Evolutionary conservation across 176 grass and related monocot species (phyloP).

Genomic region (Triticum timopheevii): DNA sequence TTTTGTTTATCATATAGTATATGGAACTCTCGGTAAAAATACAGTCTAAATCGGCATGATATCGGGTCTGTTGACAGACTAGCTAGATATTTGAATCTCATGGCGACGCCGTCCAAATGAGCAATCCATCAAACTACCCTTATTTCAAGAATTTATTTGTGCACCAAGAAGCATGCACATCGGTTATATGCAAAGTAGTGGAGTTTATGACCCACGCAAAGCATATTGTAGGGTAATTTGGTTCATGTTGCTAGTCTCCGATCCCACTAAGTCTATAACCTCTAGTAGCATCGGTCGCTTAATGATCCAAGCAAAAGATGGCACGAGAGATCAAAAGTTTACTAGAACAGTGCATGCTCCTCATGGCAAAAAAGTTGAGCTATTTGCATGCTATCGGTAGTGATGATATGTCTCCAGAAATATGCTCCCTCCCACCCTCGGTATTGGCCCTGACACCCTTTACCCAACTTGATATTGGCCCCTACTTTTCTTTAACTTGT

Average conservation of each 20-base stretch:
- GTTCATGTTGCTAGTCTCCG: neutral
- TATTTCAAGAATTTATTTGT: neutral
- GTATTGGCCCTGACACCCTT: constrained; percentile 41
- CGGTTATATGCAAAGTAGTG: neutral
- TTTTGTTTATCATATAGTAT: neutral
- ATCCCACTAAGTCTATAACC: neutral
- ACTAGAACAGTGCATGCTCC: neutral
- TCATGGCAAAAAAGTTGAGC: neutral
- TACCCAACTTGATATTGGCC: constrained; percentile 44
- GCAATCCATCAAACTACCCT: neutral
- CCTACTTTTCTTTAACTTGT: constrained; percentile 38
- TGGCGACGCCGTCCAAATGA: neutral
- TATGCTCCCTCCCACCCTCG: constrained; percentile 45
- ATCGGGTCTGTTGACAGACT: neutral
- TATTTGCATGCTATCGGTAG: neutral
- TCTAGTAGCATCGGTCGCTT: neutral
- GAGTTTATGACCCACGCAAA: neutral
- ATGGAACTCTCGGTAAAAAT: neutral
- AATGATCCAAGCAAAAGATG: constrained; percentile 8
- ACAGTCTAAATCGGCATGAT: neutral
- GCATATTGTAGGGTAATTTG: neutral
- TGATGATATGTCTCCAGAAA: constrained; percentile 40
- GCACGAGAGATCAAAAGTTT: neutral
- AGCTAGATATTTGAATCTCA: neutral
- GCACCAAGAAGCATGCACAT: neutral